Percentiles rank a stretch among this genome's conserved stretches.
Conservation (phyloP, 2,329 filamentous ascomycete genomes). For the Dryadomyces quercus-mongolicae region DNA sequence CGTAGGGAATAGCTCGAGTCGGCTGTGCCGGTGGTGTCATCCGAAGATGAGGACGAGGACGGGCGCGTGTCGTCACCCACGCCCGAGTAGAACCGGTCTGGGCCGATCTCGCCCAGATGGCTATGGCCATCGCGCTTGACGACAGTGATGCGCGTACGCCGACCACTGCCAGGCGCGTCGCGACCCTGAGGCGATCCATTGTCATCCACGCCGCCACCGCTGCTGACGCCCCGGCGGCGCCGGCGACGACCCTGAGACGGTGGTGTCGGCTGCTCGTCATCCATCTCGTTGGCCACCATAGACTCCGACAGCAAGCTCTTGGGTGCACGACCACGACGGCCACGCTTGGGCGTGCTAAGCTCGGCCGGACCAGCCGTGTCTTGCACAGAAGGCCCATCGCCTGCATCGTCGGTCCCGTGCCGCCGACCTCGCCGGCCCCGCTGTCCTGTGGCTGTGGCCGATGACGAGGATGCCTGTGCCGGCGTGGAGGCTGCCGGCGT, state of each 20-base stretch:
- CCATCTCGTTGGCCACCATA: constrained; percentile 6
- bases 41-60: constrained; percentile 39
- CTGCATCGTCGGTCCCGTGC: background rate
- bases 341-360: constrained; percentile 5
- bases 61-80: constrained; percentile 32
- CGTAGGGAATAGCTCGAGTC: constrained; percentile 42
- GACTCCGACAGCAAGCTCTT: constrained; percentile 12
- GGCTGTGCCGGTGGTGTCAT: constrained; percentile 29
- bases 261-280: constrained; percentile 1
- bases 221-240: background rate
- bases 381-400: background rate
- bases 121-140: constrained; percentile 5
- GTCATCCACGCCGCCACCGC: background rate
- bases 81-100: constrained; percentile 24
- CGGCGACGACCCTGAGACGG: background rate
- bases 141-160: constrained; percentile 12
- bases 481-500: constrained; percentile 26
- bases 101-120: constrained; percentile 22
- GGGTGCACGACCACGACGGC: constrained; percentile 9
- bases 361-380: background rate
- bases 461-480: background rate
- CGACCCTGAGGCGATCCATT: constrained; percentile 10
- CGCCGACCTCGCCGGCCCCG: background rate
- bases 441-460: background rate
- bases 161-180: background rate